These are phyloP conservation scores for Neoconidiobolus thromboides DNA, from an alignment of 371 early-diverging fungal species.

Conservation along the genomic window DNA sequence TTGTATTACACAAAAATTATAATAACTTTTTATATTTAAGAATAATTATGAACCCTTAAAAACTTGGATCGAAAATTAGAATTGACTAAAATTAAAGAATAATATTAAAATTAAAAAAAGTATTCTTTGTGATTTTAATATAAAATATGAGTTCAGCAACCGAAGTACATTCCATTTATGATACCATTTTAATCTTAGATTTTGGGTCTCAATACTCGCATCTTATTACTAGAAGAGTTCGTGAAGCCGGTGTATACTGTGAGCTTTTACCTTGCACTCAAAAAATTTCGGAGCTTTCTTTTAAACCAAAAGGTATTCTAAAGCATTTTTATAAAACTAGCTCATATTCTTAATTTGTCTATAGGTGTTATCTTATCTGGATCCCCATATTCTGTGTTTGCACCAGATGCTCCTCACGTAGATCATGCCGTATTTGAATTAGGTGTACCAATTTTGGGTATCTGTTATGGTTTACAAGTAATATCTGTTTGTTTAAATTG, in stretches of 20 bases:
- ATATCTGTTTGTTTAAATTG: neutral
- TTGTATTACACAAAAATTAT: too few relatives aligned
- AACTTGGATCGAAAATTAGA: too few relatives aligned
- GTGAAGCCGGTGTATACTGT: conserved; percentile 94
- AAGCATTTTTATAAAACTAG: too few relatives aligned
- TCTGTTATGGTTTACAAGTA: conserved; percentile 91
- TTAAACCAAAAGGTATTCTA: conserved; percentile 62
- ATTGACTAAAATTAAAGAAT: too few relatives aligned
- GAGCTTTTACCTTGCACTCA: conserved; percentile 92
- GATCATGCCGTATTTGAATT: conserved; percentile 76
- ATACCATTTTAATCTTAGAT: conserved; percentile 94
- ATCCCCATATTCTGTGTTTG: conserved; percentile 90
- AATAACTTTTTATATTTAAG: too few relatives aligned
- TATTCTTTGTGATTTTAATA: too few relatives aligned
- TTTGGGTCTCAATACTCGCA: conserved; percentile 97
- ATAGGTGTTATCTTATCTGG: conserved; percentile 80
- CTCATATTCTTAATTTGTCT: neutral
- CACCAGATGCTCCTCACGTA: conserved; percentile 83
- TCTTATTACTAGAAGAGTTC: conserved; percentile 86
- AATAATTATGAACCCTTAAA: too few relatives aligned
- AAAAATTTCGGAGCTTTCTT: conserved; percentile 76
- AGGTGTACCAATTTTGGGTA: conserved; percentile 85
- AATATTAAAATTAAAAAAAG: too few relatives aligned
- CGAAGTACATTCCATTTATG: conserved; percentile 51
- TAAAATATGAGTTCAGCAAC: neutral